Percentiles rank a stretch among this genome's conserved stretches.
Conservation (phyloP, 306 rosid genomes). For the Mimosa pudica region DNA sequence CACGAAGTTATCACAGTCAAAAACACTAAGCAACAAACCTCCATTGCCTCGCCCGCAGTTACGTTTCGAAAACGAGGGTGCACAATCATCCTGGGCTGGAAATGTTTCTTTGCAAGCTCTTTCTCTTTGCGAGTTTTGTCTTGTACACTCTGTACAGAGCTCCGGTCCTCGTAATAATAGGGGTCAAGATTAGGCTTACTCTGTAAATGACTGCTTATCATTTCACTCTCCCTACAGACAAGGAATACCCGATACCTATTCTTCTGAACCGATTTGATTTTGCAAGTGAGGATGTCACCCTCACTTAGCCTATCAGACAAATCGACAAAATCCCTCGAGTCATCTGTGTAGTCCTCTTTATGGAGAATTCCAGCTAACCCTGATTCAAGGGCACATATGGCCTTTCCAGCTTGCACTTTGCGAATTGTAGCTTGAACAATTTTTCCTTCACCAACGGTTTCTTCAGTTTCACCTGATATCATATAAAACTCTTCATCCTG, state of each 20-base stretch:
- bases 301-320: slow-evolving; percentile 85
- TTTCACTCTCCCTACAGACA: slow-evolving; percentile 84
- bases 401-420: slow-evolving; percentile 80
- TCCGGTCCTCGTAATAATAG: slow-evolving; percentile 80
- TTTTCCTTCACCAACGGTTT: slow-evolving; percentile 91
- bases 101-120: slow-evolving; percentile 90
- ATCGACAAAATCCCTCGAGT: slow-evolving; percentile 81
- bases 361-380: slow-evolving; percentile 96
- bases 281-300: slow-evolving; percentile 90
- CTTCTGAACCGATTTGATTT: slow-evolving; percentile 93
- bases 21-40: slow-evolving; percentile 57
- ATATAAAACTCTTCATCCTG: slow-evolving; percentile 94
- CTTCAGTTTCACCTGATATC: slow-evolving; percentile 97
- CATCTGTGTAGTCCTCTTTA: slow-evolving; percentile 94
- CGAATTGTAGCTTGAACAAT: slow-evolving; percentile 90
- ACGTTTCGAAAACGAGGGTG: slow-evolving; percentile 98
- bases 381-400: slow-evolving; percentile 89
- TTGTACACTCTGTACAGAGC: slow-evolving; percentile 75
- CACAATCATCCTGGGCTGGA: slow-evolving; percentile 96
- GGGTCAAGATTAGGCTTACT: slow-evolving; percentile 57
- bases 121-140: slow-evolving; percentile 89
- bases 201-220: slow-evolving; percentile 78
- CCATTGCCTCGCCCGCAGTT: slow-evolving; percentile 93
- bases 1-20: neutral
- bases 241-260: slow-evolving; percentile 93